Evolutionary conservation across 495 filamentous ascomycete species (phyloP), one percentile per base, ranked within the genome.

Genomic region (Talaromyces proteolyticus): DNA sequence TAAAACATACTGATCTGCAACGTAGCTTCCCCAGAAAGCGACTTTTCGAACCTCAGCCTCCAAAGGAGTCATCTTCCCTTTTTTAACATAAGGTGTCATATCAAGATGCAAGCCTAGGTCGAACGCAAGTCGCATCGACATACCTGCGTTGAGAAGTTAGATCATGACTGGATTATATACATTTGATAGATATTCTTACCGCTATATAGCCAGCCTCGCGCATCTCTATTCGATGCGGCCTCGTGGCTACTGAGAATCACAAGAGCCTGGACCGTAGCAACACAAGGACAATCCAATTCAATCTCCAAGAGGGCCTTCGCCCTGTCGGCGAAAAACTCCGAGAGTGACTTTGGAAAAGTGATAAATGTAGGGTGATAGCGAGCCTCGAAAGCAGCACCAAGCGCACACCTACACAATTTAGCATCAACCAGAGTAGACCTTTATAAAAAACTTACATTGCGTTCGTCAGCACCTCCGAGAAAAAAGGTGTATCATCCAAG

Each of bases 21-120:
- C 59, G 54, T 74, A 78, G n/a, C 67, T 73, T 11, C 71, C 75
- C 75, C 75, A 77, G 42, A 78, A 78, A 6, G 67, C 58, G 10
- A 69, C 59, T 14, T 67, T 58, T 12, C 75, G 66, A 17, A 76
- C 63, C 47, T 73, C 63, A 7, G 73, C 73, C 50, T 77, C 74
- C 7, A 62, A 54, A 1, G 59, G 50, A 42, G 63, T 73, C 40
- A 77, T 70, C 20, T 68, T 62, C 6, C 73, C 70, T 43, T 60
- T 64, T 38, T 66, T 58, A 18, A 76, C 69, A 44, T 76, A 77
- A 0, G 66, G 55, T 3, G 66, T 69, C 63, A 70, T 74, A 44
- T 78, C 73, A 22, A 75, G 26, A 53, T 78, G 74, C 19, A 78
- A 43, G 1, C 70, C 75, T 39, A 78, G 65, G 49, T 78, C 72